phyloP scores from a whole-genome alignment of 495 filamentous ascomycete species.

The Hypoxylon fuscum region DNA sequence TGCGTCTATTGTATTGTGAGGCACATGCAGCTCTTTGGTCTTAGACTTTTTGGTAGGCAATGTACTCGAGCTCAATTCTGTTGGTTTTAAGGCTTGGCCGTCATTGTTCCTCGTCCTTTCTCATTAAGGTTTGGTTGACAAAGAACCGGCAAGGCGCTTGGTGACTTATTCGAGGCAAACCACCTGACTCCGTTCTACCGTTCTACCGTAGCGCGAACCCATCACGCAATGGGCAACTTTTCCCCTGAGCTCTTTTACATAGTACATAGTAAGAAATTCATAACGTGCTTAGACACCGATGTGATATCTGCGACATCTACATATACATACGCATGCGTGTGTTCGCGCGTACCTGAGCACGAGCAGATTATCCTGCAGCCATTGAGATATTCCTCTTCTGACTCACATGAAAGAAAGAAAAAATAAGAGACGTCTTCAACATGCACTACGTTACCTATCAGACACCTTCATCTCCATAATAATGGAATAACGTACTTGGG shows the following conservation, averaged over 20 bases:
- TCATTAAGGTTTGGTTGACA: constrained; percentile 23
- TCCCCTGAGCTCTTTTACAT: constrained; percentile 11
- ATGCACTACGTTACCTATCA: too few relatives aligned
- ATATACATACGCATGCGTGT: neutral
- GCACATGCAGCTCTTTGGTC: too few relatives aligned
- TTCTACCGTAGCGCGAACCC: constrained; percentile 23
- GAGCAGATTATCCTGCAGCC: constrained; percentile 16
- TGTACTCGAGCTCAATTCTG: constrained; percentile 17
- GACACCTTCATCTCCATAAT: too few relatives aligned
- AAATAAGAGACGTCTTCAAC: too few relatives aligned
- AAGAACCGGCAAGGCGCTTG: constrained; percentile 18
- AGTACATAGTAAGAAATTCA: constrained; percentile 20
- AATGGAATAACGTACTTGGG: too few relatives aligned
- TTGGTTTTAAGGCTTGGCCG: constrained; percentile 8
- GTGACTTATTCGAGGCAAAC: constrained; percentile 19
- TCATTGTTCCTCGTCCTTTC: constrained; percentile 23
- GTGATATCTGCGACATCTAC: constrained; percentile 23
- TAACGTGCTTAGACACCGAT: constrained; percentile 27
- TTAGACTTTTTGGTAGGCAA: constrained; percentile 18
- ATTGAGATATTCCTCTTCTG: constrained; percentile 10
- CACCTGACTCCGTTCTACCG: constrained; percentile 30
- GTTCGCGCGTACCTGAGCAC: constrained; percentile 28
- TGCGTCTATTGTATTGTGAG: constrained; percentile 1
- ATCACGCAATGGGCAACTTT: constrained; percentile 33
- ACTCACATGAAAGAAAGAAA: constrained; percentile 23